A percentile compares a stretch with the other conserved stretches of the same genome.
Evolutionary conservation across 768 basidiomycete species (phyloP).

Genomic region (Lactarius deliciosus): DNA sequence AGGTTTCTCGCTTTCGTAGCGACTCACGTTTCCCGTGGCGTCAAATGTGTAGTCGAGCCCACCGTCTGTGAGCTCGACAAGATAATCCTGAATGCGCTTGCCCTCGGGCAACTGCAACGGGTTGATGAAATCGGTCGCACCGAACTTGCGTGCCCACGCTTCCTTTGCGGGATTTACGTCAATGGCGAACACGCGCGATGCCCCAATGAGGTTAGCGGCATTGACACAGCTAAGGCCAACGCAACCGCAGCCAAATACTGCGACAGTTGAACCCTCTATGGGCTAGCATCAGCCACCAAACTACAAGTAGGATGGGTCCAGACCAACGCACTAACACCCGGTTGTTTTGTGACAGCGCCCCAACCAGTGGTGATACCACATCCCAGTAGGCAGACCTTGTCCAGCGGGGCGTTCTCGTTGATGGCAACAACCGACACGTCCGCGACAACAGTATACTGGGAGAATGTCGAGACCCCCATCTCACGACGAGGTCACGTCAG

Average conservation of each 20-base stretch:
- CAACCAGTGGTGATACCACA: slow-evolving; percentile 98
- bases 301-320: background rate
- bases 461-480: slow-evolving; percentile 99
- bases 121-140: slow-evolving; percentile 94
- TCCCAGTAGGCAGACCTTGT: slow-evolving; percentile 96
- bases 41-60: slow-evolving; percentile 98
- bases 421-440: slow-evolving; percentile 96
- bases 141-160: slow-evolving; percentile 87
- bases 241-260: slow-evolving; percentile 95
- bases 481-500: slow-evolving; percentile 35
- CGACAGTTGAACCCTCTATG: slow-evolving; percentile 80
- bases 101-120: slow-evolving; percentile 71
- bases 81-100: slow-evolving; percentile 82
- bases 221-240: slow-evolving; percentile 93
- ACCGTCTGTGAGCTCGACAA: slow-evolving; percentile 92
- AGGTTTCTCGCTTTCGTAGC: slow-evolving; percentile 34
- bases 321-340: slow-evolving; percentile 65
- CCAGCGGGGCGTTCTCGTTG: slow-evolving; percentile 79
- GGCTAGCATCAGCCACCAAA: slow-evolving; percentile 1
- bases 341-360: slow-evolving; percentile 92
- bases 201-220: slow-evolving; percentile 73
- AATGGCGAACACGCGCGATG: slow-evolving; percentile 86
- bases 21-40: slow-evolving; percentile 81
- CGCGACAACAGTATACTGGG: slow-evolving; percentile 98
- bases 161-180: slow-evolving; percentile 89